Percentiles rank a stretch among this genome's conserved stretches.
Conservation (phyloP, 2,329 filamentous ascomycete species). For the Aspergillus viridinutans region DNA sequence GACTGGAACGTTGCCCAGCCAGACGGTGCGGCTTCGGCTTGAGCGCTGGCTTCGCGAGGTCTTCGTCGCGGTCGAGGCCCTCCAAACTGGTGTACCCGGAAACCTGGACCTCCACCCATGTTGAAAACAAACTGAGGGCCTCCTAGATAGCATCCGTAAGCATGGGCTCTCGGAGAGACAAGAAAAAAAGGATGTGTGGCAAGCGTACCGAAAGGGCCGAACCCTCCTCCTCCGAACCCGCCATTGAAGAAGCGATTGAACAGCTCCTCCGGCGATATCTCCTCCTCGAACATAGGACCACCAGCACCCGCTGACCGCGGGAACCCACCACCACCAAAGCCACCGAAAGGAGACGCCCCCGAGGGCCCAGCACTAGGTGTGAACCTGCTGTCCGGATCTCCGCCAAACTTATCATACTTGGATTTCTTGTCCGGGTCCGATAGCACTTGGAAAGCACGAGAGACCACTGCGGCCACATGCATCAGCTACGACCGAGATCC, state of each 20-base stretch:
- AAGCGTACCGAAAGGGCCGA: constrained; percentile 61
- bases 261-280: constrained; percentile 93
- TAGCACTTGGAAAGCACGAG: constrained; percentile 85
- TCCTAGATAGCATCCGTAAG: constrained; percentile 29
- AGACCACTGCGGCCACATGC: constrained; percentile 61
- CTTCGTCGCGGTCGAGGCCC: constrained; percentile 71
- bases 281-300: constrained; percentile 72
- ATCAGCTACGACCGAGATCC: constrained; percentile 61
- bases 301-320: constrained; percentile 45
- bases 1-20: constrained; percentile 60
- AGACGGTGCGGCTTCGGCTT: constrained; percentile 49
- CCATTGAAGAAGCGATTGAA: constrained; percentile 96
- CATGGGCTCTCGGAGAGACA: constrained; percentile 15
- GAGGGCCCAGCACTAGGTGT: constrained; percentile 48
- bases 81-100: constrained; percentile 94
- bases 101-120: constrained; percentile 82
- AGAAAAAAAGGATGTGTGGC: background rate
- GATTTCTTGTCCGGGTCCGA: constrained; percentile 90
- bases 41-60: constrained; percentile 61
- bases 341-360: constrained; percentile 41
- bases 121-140: constrained; percentile 94
- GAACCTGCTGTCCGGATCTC: constrained; percentile 87
- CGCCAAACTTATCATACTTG: constrained; percentile 83
- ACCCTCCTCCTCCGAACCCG: constrained; percentile 53
- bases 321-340: constrained; percentile 47